Evolutionary conservation across 2,329 filamentous ascomycete genomes (phyloP).

Genomic region (Monilinia laxa): DNA sequence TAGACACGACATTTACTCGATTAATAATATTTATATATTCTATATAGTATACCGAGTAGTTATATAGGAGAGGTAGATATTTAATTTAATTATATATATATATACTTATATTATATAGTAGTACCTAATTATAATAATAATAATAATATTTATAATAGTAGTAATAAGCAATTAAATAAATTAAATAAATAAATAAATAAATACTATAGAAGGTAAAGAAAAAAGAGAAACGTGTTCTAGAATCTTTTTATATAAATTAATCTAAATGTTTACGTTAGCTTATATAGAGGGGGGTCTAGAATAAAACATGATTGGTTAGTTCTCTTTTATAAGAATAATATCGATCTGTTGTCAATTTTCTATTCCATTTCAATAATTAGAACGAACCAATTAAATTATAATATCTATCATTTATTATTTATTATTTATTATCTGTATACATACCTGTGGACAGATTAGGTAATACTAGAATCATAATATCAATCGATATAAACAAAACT

Average conservation of each 20-base stretch:
- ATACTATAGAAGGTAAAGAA: background rate
- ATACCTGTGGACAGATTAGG: background rate
- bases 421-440: background rate
- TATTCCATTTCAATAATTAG: background rate
- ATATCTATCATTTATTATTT: too few species aligned
- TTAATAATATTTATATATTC: too few species aligned
- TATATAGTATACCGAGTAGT: too few species aligned
- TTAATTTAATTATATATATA: too few species aligned
- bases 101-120: too few species aligned
- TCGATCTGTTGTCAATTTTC: constrained; percentile 19
- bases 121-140: too few species aligned
- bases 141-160: too few species aligned
- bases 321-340: background rate
- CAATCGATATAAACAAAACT: background rate
- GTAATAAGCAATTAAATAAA: too few species aligned
- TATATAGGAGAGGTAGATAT: too few species aligned
- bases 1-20: too few species aligned
- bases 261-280: constrained; percentile 14
- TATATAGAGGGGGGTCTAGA: background rate
- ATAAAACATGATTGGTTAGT: constrained; percentile 11
- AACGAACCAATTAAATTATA: background rate
- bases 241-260: constrained; percentile 5
- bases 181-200: background rate
- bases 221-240: constrained; percentile 1
- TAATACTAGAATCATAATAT: background rate